phyloP scores from a whole-genome alignment of 345 rosid genomes.

The Salix brachista region DNA sequence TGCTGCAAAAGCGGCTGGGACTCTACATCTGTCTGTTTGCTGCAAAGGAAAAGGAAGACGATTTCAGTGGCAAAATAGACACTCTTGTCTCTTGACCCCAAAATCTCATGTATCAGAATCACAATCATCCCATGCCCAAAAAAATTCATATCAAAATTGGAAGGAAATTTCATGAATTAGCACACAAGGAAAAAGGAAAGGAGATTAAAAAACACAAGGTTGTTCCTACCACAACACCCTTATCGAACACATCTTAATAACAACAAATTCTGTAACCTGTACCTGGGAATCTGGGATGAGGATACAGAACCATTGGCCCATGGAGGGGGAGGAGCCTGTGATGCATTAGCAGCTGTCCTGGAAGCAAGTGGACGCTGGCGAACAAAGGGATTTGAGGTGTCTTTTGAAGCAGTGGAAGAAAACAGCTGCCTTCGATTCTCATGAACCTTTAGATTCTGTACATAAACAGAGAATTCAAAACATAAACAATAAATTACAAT shows the following conservation, averaged over 20 bases:
- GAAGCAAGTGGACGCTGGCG: slow-evolving; percentile 77
- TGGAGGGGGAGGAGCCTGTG: slow-evolving; percentile 53
- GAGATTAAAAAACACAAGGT: neutral
- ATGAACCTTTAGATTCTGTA: slow-evolving; percentile 73
- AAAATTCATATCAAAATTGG: neutral
- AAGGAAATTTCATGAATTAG: neutral
- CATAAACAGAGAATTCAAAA: slow-evolving; percentile 2
- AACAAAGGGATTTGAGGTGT: slow-evolving; percentile 63
- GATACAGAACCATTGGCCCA: slow-evolving; percentile 64
- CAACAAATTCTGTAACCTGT: neutral
- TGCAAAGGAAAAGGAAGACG: slow-evolving; percentile 20
- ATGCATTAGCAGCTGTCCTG: slow-evolving; percentile 42
- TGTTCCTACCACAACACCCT: neutral
- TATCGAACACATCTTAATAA: neutral
- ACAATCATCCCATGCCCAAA: neutral
- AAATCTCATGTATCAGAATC: neutral
- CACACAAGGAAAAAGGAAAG: neutral
- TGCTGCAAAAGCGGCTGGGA: slow-evolving; percentile 49
- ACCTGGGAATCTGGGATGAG: slow-evolving; percentile 49
- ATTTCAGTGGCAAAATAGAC: neutral
- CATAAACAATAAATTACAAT: neutral
- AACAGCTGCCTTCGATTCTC: slow-evolving; percentile 75
- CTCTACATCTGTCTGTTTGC: slow-evolving; percentile 54
- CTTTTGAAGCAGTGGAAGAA: slow-evolving; percentile 65
- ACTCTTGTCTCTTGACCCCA: too few species aligned